Evolutionary conservation across 768 basidiomycete genomes (phyloP), one percentile per base, ranked within the genome.

Genomic region (Heimioporus sp.): DNA sequence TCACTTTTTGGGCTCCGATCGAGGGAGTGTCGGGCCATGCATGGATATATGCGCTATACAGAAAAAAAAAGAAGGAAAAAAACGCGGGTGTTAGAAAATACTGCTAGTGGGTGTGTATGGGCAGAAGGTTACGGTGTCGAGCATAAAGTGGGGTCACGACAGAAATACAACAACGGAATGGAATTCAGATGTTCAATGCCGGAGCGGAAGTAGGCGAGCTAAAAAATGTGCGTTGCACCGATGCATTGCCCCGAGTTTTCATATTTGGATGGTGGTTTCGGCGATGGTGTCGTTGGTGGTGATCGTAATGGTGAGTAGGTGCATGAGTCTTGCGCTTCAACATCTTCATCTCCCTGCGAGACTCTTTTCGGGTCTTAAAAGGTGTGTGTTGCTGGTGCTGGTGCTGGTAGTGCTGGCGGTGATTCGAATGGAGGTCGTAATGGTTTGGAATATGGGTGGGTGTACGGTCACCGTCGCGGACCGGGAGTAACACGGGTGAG

Each of bases 331-430:
- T 79, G 57, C 81, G 77, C 68, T 85, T 83, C 64, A 79, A 71
- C 68, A 80, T 73, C 72, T 85, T 87, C 63, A 80, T 81, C 72
- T 90, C 86, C 61, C 80, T 74, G 58, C 81, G 75, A 55, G 78
- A 69, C 70, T 89, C 86, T 65, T 83, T 85, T 53, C 81, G 76
- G 43, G 63, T 80, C 71, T 86, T 86, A 54, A 74, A 71, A 11
- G 73, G 65, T 32, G 73, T 64, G 11, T 65, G 38, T 38, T 64
- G 58, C 9, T 74, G 66, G 8, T 66, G 41, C 46, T 64, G 61
- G 10, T 74, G 66, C 9, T 28, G 24, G 3, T 28, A 7, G 24
- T 28, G 24, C 9, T 73, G 64, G n/a, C 63, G 65, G 37, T 75
- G 73, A 39, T 75, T 66, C 30, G 71, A 72, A 40, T 71, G 64